Evolutionary conservation across 2,329 filamentous ascomycete genomes (phyloP).

Genomic region (Pseudonectria buxi): DNA sequence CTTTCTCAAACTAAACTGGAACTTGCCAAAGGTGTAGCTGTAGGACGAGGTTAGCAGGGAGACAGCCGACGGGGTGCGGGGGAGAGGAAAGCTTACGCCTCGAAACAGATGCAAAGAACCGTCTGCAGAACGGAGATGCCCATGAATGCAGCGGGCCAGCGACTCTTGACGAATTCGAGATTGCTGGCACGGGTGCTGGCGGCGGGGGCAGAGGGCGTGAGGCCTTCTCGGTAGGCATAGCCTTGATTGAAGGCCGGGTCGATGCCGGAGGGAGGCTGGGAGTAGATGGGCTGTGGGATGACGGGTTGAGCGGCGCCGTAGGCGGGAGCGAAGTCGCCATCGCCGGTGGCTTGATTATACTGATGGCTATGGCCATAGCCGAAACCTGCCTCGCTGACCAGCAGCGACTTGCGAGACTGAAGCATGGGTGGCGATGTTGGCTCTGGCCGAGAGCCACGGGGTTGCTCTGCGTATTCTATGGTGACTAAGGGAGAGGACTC

Average conservation of each 20-base stretch:
- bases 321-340: conserved; percentile 14
- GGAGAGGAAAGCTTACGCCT: conserved; percentile 58
- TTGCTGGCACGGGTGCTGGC: conserved; percentile 25
- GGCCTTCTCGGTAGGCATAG: conserved; percentile 32
- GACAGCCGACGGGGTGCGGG: background rate
- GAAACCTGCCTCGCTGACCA: conserved; percentile 32
- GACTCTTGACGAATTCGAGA: conserved; percentile 71
- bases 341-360: conserved; percentile 27
- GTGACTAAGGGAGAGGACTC: background rate
- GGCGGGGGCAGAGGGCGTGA: conserved; percentile 27
- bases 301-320: conserved; percentile 6
- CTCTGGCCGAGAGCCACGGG: conserved; percentile 32
- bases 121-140: conserved; percentile 68
- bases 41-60: conserved; percentile 11
- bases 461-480: background rate
- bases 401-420: conserved; percentile 35
- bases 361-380: conserved; percentile 26
- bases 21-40: conserved; percentile 85
- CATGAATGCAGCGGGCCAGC: conserved; percentile 87
- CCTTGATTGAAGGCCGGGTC: conserved; percentile 27
- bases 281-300: conserved; percentile 23
- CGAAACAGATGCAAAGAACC: conserved; percentile 71
- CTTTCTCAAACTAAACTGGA: conserved; percentile 56
- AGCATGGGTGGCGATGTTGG: conserved; percentile 31
- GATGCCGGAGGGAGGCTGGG: conserved; percentile 23